These are phyloP conservation scores for Pelargonium cotyledonis DNA, from an alignment of 441 rosid genomes.

Conservation along the genomic window DNA sequence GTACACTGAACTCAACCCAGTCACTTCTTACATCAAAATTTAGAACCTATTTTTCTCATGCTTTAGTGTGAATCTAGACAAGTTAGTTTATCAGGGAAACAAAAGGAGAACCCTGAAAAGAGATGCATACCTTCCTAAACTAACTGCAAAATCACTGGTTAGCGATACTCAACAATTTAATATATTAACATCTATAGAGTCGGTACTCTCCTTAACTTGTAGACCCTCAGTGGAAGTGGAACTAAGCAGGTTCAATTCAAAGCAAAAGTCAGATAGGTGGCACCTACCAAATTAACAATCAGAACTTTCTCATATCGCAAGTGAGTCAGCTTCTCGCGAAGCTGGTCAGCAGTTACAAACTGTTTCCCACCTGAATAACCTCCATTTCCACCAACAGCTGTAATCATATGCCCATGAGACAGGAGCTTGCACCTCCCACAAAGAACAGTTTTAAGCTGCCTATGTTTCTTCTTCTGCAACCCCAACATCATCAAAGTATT, in stretches of 20 bases:
- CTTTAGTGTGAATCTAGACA: neutral
- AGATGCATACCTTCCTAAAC: neutral
- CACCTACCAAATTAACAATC: slow-evolving; percentile 68
- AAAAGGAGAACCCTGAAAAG: no score
- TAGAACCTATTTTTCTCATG: neutral
- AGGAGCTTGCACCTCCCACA: slow-evolving; percentile 87
- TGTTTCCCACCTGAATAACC: slow-evolving; percentile 92
- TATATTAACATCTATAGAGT: neutral
- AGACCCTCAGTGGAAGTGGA: no score
- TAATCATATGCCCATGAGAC: slow-evolving; percentile 94
- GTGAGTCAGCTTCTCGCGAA: slow-evolving; percentile 76
- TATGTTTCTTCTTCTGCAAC: slow-evolving; percentile 90
- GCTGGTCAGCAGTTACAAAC: slow-evolving; percentile 83
- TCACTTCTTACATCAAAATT: neutral
- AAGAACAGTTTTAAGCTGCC: slow-evolving; percentile 72
- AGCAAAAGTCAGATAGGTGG: neutral
- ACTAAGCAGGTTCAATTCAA: no score
- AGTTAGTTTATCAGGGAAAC: neutral
- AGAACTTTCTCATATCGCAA: slow-evolving; percentile 75
- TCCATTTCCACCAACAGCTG: slow-evolving; percentile 97
- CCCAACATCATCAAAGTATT: slow-evolving; percentile 1
- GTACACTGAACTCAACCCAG: neutral
- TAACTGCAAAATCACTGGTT: neutral
- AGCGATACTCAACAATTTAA: neutral
- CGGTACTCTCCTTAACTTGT: no score